Percentiles rank a stretch among this genome's conserved stretches.
Conservation (phyloP, 768 basidiomycete genomes). For the Lactifluus piperatus region DNA sequence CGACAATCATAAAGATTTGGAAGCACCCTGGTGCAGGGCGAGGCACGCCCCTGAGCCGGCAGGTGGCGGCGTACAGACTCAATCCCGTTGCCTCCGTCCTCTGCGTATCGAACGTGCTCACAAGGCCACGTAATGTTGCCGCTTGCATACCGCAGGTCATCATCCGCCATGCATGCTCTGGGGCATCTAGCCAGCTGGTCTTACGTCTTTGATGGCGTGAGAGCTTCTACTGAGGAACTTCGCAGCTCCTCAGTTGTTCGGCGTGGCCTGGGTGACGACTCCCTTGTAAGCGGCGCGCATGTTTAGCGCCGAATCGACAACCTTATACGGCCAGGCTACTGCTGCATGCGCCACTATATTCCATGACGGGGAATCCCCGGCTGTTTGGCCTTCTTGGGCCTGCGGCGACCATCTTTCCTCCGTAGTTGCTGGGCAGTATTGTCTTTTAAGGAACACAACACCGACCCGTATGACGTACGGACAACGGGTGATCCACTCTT, state of each 20-base stretch:
- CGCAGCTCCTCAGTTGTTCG: background rate
- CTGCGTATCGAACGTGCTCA: background rate
- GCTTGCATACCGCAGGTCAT: background rate
- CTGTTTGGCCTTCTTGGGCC: background rate
- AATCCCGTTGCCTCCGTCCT: background rate
- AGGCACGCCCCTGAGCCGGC: background rate
- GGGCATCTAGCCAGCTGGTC: background rate
- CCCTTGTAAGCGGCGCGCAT: background rate
- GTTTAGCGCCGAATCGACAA: background rate
- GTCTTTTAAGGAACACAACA: background rate
- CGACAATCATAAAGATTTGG: background rate
- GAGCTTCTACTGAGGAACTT: slow-evolving; percentile 10
- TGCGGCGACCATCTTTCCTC: background rate
- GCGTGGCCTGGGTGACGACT: background rate
- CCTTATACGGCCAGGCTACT: background rate
- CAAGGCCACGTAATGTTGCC: background rate
- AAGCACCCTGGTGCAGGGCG: background rate
- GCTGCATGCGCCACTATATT: background rate
- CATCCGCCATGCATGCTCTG: background rate
- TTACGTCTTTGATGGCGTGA: slow-evolving; percentile 16
- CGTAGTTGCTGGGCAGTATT: background rate
- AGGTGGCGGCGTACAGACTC: background rate
- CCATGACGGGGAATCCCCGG: background rate
- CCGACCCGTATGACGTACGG: background rate
- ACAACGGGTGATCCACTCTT: background rate